Base-by-base conservation (phyloP, 2,329 filamentous ascomycete genomes). In the Venturia aucupariae region DNA sequence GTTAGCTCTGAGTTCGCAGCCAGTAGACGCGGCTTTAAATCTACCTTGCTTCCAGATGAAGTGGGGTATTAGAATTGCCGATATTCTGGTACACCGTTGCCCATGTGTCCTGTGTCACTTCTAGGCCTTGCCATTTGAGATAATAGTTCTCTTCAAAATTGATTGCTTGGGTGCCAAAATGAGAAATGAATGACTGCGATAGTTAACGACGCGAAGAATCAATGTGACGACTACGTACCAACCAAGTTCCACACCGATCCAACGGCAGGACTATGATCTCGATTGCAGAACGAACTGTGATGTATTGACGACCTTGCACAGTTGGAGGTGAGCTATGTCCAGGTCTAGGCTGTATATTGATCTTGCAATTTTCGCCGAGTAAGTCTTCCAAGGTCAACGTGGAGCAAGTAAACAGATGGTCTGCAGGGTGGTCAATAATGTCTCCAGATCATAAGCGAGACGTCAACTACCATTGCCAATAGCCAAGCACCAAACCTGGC, bases 251-350 rank as follows among this genome's bases (percentile, higher is more conserved):
- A 35, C 51, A 57, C 30, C 35, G 27, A 57, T 57, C 30, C 8
- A 57, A 15, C 13, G 51, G 27, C 51, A 57, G 24, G 30, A 57
- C 51, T 35, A 57, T 35, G 30, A 35, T 35, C 19, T 57, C 51
- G 35, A 10, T 57, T 57, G 51, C 19, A 5, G 30, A 57, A 35
- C 30, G 51, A 11, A 57, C 10, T 10, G 51, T 57, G 27, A 57
- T 35, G n/a, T 57, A 57, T 57, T 57, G 51, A 57, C 51, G 51
- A 15, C 51, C 51, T 35, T 57, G 51, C 30, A 57, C 27, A 13
- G 11, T 57, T 38, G 51, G 51, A 32, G 30, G 51, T n/a, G 27
- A 57, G 5, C n/a, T n/a, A n/a, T 35, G 30, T 15, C 30, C 30
- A 57, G 51, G 51, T 57, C 51, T 57, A n/a, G 51, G 51, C 51